Evolutionary conservation across 192 early-diverging fungal species (phyloP), one percentile per base, ranked within the genome.

Genomic region (Coemansia sp.): DNA sequence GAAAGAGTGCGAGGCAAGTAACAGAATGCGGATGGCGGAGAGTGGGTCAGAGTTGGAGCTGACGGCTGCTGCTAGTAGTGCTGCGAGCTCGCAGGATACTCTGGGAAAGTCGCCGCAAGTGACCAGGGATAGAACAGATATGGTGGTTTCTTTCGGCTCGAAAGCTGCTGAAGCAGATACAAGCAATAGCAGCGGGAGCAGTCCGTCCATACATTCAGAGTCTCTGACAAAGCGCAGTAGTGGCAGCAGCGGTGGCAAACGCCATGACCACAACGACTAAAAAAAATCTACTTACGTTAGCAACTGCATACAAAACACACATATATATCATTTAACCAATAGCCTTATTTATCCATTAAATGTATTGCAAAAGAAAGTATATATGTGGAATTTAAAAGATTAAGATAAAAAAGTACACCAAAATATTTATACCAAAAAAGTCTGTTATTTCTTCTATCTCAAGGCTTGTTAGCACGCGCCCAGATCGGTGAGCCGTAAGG

Each of bases 401-500:
- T 25, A 25, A 25, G 22, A 25, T 25, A 25, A 25, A 25, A 25
- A 25, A 25, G 22, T 25, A 25, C 22, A 25, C 22, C n/a, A 52
- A 33, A 34, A 49, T 49, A 51, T 22, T 36, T 29, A 22, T 61
- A 38, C 22, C n/a, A 29, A 48, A 20, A 61, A n/a, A 33, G 12
- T 11, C 4, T 7, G 3, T 4, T 30, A 22, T 4, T n/a, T 38
- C 7, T 25, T 25, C 22, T 25, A 25, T 25, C 22, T 25, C 22
- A 60, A 18, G 33, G 8, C 1, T 60, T 60, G 34, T 6, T 20
- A 25, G 48, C 58, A 20, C 62, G 66, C 7, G 63, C 61, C 36
- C 58, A 67, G 29, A 73, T 52, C 8, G 71, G 71, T 12, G 31
- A 33, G 28, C 64, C 60, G 18, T 66, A 72, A 8, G 71, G 60